Evolutionary conservation across 2,329 filamentous ascomycete species (phyloP).

Genomic region (Clarireedia paspali): DNA sequence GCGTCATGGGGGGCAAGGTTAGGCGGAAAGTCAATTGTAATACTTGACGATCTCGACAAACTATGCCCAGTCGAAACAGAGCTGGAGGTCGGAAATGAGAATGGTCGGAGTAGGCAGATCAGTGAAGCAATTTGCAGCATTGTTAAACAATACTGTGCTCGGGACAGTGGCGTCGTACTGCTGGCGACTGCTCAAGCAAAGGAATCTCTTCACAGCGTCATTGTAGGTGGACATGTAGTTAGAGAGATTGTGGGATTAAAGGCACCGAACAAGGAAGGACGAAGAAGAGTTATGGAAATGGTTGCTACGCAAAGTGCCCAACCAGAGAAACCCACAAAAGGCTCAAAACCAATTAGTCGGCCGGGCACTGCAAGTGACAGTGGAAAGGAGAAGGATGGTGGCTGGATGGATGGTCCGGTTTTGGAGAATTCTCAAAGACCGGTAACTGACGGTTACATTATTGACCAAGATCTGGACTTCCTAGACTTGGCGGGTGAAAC

Average conservation of each 20-base stretch:
- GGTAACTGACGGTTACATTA: slow-evolving; percentile 53
- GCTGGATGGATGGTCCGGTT: slow-evolving; percentile 71
- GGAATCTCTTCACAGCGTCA: slow-evolving; percentile 81
- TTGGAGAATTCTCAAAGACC: slow-evolving; percentile 33
- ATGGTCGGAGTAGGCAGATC: slow-evolving; percentile 83
- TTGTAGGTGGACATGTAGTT: slow-evolving; percentile 86
- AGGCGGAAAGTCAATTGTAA: slow-evolving; percentile 74
- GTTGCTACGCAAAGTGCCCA: slow-evolving; percentile 53
- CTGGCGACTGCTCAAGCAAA: slow-evolving; percentile 90
- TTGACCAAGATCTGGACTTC: slow-evolving; percentile 76
- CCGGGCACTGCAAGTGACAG: slow-evolving; percentile 46
- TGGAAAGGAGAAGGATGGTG: slow-evolving; percentile 46
- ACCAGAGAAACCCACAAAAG: slow-evolving; percentile 32
- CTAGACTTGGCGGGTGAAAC: slow-evolving; percentile 89
- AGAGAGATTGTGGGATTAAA: slow-evolving; percentile 85
- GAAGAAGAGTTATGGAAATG: slow-evolving; percentile 75
- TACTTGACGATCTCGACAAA: slow-evolving; percentile 89
- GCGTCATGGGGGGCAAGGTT: slow-evolving; percentile 87
- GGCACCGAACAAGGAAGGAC: slow-evolving; percentile 85
- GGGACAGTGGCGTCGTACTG: slow-evolving; percentile 74
- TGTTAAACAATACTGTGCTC: slow-evolving; percentile 74
- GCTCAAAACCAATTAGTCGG: slow-evolving; percentile 41
- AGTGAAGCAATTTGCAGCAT: slow-evolving; percentile 82
- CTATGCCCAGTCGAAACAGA: slow-evolving; percentile 92
- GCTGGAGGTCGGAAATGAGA: slow-evolving; percentile 86